Percentiles rank a stretch among this genome's conserved stretches.
Conservation (phyloP, 1,139 yeast species). For the Yamadazyma kanchanaburiensis region DNA sequence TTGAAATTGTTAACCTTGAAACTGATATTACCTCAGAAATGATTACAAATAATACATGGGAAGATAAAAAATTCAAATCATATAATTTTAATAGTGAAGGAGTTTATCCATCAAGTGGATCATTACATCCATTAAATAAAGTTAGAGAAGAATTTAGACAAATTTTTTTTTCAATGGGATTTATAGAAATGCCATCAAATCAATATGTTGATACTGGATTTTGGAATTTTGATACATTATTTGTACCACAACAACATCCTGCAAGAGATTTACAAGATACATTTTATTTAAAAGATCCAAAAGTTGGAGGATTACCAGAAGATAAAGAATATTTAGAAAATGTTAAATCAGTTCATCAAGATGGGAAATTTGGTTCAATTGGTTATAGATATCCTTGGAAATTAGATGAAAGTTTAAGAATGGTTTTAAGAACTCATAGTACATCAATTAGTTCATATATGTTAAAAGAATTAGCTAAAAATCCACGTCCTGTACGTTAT, state of each 20-base stretch:
- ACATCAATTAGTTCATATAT: slow-evolving; percentile 90
- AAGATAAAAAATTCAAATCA: slow-evolving; percentile 81
- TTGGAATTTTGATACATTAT: slow-evolving; percentile 97
- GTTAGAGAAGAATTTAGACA: slow-evolving; percentile 97
- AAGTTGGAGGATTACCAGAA: slow-evolving; percentile 71
- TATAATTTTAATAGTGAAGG: slow-evolving; percentile 97
- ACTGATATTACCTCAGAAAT: slow-evolving; percentile 94
- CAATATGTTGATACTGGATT: slow-evolving; percentile 97
- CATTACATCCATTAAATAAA: slow-evolving; percentile 92
- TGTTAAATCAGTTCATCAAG: slow-evolving; percentile 79
- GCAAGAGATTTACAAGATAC: slow-evolving; percentile 99
- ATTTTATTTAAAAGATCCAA: slow-evolving; percentile 92
- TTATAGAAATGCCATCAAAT: slow-evolving; percentile 98
- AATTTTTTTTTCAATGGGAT: slow-evolving; percentile 96
- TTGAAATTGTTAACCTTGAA: slow-evolving; percentile 76
- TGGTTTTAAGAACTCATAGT: slow-evolving; percentile 95
- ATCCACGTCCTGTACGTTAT: slow-evolving; percentile 88
- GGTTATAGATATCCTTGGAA: slow-evolving; percentile 99
- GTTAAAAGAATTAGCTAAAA: slow-evolving; percentile 81
- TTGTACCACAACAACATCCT: slow-evolving; percentile 98
- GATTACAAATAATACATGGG: slow-evolving; percentile 81
- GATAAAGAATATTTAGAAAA: slow-evolving; percentile 77
- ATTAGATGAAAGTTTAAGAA: slow-evolving; percentile 80
- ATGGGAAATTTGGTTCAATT: slow-evolving; percentile 88
- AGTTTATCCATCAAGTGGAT: slow-evolving; percentile 80